phyloP scores from a whole-genome alignment of 2,329 filamentous ascomycete species.

The Hypoxylon sp. region DNA sequence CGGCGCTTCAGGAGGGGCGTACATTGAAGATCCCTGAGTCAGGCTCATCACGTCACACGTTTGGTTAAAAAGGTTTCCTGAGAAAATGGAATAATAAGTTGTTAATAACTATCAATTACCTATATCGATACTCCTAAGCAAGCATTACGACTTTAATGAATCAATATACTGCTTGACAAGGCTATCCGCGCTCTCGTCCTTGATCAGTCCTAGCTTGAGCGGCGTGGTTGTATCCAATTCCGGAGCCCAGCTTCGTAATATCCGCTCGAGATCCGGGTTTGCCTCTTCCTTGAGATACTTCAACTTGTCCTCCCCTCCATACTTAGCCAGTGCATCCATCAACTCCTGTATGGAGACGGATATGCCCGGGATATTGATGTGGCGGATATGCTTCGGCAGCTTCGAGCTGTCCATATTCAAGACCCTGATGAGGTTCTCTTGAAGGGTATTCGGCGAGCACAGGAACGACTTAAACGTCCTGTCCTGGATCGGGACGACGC shows the following conservation, averaged over 20 bases:
- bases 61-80: background rate
- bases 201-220: constrained; percentile 65
- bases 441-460: constrained; percentile 66
- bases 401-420: constrained; percentile 57
- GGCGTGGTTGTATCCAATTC: constrained; percentile 68
- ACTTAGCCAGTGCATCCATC: constrained; percentile 69
- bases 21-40: constrained; percentile 34
- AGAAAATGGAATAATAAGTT: background rate
- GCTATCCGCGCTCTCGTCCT: constrained; percentile 67
- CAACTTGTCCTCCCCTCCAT: constrained; percentile 69
- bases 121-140: background rate
- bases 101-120: constrained; percentile 7
- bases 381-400: constrained; percentile 63
- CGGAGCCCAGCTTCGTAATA: constrained; percentile 73
- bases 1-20: constrained; percentile 45
- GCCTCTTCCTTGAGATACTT: constrained; percentile 68
- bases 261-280: constrained; percentile 67
- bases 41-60: background rate
- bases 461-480: constrained; percentile 67
- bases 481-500: constrained; percentile 66
- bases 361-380: constrained; percentile 71
- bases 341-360: constrained; percentile 72
- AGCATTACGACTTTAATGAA: constrained; percentile 50
- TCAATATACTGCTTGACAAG: constrained; percentile 70
- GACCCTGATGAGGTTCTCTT: constrained; percentile 67